Evolutionary conservation across 1,284 basidiomycete genomes (phyloP), one percentile per base, ranked within the genome.

Genomic region (Irpex lacteus): DNA sequence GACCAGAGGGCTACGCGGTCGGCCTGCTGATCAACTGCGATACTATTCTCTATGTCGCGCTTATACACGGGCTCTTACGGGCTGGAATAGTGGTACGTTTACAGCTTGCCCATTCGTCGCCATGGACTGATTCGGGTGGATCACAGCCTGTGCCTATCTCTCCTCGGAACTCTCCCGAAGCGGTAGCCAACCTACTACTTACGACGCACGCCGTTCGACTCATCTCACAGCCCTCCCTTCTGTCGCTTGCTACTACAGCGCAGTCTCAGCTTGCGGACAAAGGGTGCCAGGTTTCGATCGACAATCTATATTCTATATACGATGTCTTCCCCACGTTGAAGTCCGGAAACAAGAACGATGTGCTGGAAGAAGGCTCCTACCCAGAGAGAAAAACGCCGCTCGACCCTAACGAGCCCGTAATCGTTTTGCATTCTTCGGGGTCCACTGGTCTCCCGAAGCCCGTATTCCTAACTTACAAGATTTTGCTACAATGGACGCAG

Each of bases 1-100:
- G 56, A 4, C 9, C 8, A 2, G 67, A 72, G n/a, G 67, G 71
- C 19, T 67, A 70, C 56, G 70, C 76, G 5, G 71, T 77, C 11
- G 76, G 69, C 19, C 26, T 77, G 5, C 66, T 79, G 6, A 72
- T 75, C 0, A 62, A 75, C 11, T 62, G 67, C n/a, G 77, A 78
- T 57, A 70, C 71, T 0, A 60, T 76, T 3, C 67, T 75, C 8
- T 78, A 78, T 65, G 71, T 74, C 34, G 69, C 75, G 0, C 63
- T 73, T 1, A 58, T 71, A 0, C 56, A 72, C 1, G 77, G 76
- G 0, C 66, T 75, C 15, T 70, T 75, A 13, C 66, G 67, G 53
- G 75, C 75, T 1, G 76, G 76, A 1, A 58, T 73, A 6, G 67
- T 78, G 7, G 70, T 71, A 59, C 60, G 34, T 18, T 8, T 38